Percentiles rank a stretch among this genome's conserved stretches.
Evolutionary conservation across 2,329 filamentous ascomycete species (phyloP).

Genomic region (Chrysoporthe cubensis): DNA sequence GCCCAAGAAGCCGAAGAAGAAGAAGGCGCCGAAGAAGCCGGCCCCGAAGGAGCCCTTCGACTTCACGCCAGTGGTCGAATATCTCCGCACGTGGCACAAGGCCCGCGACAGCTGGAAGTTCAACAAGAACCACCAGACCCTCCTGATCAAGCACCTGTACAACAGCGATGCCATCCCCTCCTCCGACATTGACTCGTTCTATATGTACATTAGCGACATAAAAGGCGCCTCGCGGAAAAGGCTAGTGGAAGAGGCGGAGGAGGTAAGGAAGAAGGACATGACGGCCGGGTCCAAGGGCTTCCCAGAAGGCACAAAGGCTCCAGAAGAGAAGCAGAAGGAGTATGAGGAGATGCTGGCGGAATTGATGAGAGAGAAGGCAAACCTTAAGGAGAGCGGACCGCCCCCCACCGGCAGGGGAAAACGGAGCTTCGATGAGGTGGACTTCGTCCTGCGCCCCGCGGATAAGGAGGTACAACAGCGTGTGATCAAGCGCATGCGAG

Average conservation of each 20-base stretch:
- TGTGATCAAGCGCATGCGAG: conserved; percentile 65
- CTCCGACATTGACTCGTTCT: conserved; percentile 69
- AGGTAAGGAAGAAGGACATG: conserved; percentile 62
- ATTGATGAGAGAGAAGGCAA: conserved; percentile 45
- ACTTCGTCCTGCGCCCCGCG: conserved; percentile 53
- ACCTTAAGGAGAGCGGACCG: conserved; percentile 43
- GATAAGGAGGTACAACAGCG: conserved; percentile 58
- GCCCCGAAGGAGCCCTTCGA: conserved; percentile 34
- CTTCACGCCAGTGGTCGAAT: conserved; percentile 70
- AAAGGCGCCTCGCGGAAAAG: conserved; percentile 75
- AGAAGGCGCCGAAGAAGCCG: conserved; percentile 41
- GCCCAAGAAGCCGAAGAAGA: conserved; percentile 39
- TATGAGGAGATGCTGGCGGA: conserved; percentile 60
- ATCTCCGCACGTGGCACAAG: conserved; percentile 76
- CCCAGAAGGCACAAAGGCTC: conserved; percentile 51
- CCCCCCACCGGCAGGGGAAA: conserved; percentile 38
- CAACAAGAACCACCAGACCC: conserved; percentile 89
- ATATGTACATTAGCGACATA: conserved; percentile 78
- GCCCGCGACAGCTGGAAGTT: conserved; percentile 84
- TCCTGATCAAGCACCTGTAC: conserved; percentile 82
- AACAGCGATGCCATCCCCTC: conserved; percentile 72
- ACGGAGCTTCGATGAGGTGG: conserved; percentile 54
- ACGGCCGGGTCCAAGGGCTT: conserved; percentile 53
- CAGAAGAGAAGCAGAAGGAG: conserved; percentile 55
- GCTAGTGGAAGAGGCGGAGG: conserved; percentile 67